phyloP scores from a whole-genome alignment of 805 yeast genomes.

The Cyberlindnera xylosilytica region DNA sequence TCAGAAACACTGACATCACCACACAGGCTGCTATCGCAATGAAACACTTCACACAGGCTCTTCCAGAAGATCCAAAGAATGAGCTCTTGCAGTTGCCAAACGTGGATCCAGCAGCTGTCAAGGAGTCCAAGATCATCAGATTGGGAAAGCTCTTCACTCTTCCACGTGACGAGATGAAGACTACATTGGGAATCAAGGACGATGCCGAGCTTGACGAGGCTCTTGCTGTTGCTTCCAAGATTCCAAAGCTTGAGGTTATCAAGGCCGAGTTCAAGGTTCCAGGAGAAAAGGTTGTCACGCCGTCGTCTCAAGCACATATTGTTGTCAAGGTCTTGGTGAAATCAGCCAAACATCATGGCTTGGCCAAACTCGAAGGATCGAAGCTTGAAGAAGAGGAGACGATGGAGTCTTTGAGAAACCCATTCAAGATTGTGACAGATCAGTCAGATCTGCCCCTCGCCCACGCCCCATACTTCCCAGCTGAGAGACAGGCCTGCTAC shows the following conservation, averaged over 20 bases:
- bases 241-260: conserved; percentile 68
- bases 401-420: conserved; percentile 67
- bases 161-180: conserved; percentile 50
- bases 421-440: conserved; percentile 58
- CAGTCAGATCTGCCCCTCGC: conserved; percentile 71
- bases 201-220: conserved; percentile 44
- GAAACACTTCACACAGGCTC: conserved; percentile 74
- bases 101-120: conserved; percentile 47
- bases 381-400: conserved; percentile 54
- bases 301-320: conserved; percentile 72
- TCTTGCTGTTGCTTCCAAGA: conserved; percentile 52
- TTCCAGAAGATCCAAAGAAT: conserved; percentile 49
- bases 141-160: conserved; percentile 67
- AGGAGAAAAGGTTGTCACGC: conserved; percentile 73
- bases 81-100: conserved; percentile 82
- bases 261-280: conserved; percentile 79
- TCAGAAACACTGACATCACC: conserved; percentile 69
- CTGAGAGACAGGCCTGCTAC: conserved; percentile 50
- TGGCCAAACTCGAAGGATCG: conserved; percentile 30
- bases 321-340: conserved; percentile 71
- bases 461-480: conserved; percentile 76
- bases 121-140: conserved; percentile 45
- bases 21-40: conserved; percentile 60
- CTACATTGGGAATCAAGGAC: conserved; percentile 50
- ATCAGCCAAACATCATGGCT: conserved; percentile 60